phyloP scores from a whole-genome alignment of 108 stramenopile species.

The Fragilaria crotonensis region DNA sequence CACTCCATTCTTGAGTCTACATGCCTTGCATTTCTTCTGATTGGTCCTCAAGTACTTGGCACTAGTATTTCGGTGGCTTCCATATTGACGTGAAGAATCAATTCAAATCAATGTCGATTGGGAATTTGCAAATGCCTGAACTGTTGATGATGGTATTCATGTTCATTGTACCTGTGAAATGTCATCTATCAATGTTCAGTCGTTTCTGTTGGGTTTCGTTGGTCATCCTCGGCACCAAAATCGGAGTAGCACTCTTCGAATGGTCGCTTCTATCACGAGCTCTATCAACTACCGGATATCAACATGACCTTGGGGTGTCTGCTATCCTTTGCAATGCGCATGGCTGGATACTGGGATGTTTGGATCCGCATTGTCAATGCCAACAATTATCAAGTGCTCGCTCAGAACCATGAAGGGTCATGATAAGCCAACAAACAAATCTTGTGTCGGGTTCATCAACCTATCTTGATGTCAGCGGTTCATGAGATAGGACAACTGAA shows the following conservation, averaged over 20 bases:
- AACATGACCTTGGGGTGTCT: slow-evolving; percentile 43
- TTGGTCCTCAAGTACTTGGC: too few species aligned
- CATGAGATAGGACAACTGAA: slow-evolving; percentile 87
- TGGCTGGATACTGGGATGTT: slow-evolving; percentile 71
- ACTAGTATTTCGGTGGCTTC: too few species aligned
- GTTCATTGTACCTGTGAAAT: slow-evolving; percentile 33
- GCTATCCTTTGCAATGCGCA: slow-evolving; percentile 33
- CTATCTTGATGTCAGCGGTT: slow-evolving; percentile 62
- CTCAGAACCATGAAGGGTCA: slow-evolving; percentile 51
- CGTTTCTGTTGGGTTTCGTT: slow-evolving; percentile 18
- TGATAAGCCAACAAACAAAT: slow-evolving; percentile 69
- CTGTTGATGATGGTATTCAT: slow-evolving; percentile 28
- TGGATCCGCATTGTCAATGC: slow-evolving; percentile 67
- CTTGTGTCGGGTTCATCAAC: slow-evolving; percentile 28
- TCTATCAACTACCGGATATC: slow-evolving; percentile 24
- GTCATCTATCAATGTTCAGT: slow-evolving; percentile 1
- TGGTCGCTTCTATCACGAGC: slow-evolving; percentile 29
- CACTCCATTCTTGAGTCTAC: too few species aligned
- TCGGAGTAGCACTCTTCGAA: slow-evolving; percentile 32
- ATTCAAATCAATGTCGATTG: slow-evolving; percentile 64
- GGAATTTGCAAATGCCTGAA: slow-evolving; percentile 42
- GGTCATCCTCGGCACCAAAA: slow-evolving; percentile 44
- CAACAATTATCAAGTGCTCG: slow-evolving; percentile 29
- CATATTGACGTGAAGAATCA: too few species aligned
- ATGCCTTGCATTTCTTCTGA: too few species aligned